A percentile compares a stretch with the other conserved stretches of the same genome.
These are phyloP conservation scores for Pichia sp. DNA, from an alignment of 1,139 yeast species.

Conservation along the genomic window DNA sequence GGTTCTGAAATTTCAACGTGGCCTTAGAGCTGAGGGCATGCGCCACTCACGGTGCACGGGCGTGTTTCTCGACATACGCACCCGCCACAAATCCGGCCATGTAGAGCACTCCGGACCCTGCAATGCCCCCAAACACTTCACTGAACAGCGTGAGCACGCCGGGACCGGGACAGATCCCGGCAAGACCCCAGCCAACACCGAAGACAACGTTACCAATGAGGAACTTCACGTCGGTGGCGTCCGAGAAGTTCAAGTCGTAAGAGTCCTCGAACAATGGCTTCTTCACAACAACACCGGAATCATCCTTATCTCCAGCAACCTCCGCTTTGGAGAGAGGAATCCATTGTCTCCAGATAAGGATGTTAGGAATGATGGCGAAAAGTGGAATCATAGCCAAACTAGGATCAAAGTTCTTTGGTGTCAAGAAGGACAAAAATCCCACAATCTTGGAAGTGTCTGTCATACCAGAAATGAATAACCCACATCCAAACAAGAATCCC, in stretches of 20 bases:
- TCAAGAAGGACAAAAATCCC: constrained; percentile 42
- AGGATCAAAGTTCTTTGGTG: constrained; percentile 41
- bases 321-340: constrained; percentile 18
- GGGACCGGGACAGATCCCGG: constrained; percentile 50
- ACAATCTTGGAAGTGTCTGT: constrained; percentile 41
- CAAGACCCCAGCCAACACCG: constrained; percentile 48
- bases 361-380: constrained; percentile 43
- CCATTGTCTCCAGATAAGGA: constrained; percentile 31
- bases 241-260: constrained; percentile 24
- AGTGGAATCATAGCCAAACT: constrained; percentile 41
- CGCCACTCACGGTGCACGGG: constrained; percentile 2
- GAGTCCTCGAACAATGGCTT: constrained; percentile 28
- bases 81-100: constrained; percentile 16
- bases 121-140: constrained; percentile 12
- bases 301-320: background rate
- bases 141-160: constrained; percentile 32
- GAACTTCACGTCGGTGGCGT: constrained; percentile 29
- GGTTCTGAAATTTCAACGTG: background rate
- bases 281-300: constrained; percentile 1
- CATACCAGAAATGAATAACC: constrained; percentile 46
- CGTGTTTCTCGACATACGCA: constrained; percentile 8
- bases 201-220: constrained; percentile 40
- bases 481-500: constrained; percentile 45
- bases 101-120: constrained; percentile 18
- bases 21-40: background rate